Percentiles rank a stretch among this genome's conserved stretches.
Evolutionary conservation across 306 rosid species (phyloP).

Genomic region (Castanea mollissima): DNA sequence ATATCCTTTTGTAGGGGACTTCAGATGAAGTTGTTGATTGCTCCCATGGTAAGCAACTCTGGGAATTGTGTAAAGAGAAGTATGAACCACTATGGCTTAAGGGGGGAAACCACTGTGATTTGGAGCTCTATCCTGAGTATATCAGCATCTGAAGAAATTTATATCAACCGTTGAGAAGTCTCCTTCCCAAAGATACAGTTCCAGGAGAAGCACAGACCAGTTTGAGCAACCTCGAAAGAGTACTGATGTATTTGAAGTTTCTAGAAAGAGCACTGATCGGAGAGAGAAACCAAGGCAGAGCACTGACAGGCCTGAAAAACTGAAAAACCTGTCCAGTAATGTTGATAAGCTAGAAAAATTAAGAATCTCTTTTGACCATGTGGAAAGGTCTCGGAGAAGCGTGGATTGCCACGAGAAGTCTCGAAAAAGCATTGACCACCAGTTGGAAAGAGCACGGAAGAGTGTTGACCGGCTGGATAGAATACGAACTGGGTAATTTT

Average conservation of each 20-base stretch:
- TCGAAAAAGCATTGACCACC: conserved; percentile 74
- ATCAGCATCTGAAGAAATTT: conserved; percentile 84
- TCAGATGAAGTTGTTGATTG: conserved; percentile 93
- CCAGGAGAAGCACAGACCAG: conserved; percentile 79
- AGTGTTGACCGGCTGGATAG: conserved; percentile 88
- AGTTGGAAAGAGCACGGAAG: conserved; percentile 76
- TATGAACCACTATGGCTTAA: conserved; percentile 92
- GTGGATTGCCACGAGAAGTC: conserved; percentile 91
- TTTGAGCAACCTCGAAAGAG: conserved; percentile 86
- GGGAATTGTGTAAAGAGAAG: conserved; percentile 93
- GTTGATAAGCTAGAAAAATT: conserved; percentile 73
- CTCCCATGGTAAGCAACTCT: conserved; percentile 90
- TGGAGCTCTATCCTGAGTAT: conserved; percentile 86
- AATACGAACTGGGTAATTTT: conserved; percentile 62
- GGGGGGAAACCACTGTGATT: conserved; percentile 91
- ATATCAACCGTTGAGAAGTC: conserved; percentile 77
- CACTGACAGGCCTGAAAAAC: conserved; percentile 72
- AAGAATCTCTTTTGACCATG: conserved; percentile 63
- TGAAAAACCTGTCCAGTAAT: conserved; percentile 52
- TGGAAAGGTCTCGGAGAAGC: conserved; percentile 82
- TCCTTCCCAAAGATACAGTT: conserved; percentile 67
- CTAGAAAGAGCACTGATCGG: conserved; percentile 84
- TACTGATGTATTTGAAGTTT: conserved; percentile 66
- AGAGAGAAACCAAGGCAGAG: conserved; percentile 91
- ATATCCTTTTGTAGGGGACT: conserved; percentile 64